Base-by-base conservation (phyloP, 371 early-diverging fungal genomes). In the Mucor saturninus region DNA sequence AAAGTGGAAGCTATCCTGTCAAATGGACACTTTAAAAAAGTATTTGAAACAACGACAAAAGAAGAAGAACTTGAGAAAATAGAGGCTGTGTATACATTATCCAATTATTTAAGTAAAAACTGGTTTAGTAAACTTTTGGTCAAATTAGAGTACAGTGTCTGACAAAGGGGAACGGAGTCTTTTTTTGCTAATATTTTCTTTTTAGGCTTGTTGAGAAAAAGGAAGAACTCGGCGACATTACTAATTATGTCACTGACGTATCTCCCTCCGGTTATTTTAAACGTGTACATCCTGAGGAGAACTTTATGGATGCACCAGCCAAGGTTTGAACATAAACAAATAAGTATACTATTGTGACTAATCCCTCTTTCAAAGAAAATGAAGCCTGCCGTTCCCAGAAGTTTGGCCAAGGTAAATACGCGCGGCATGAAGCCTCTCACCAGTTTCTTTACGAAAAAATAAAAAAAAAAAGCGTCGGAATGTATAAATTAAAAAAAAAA, bases 361-460 rank as follows among this genome's bases (percentile, higher is more conserved):
- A 46, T 42, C 39, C 11, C 39, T 38, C 39, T 11, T 15, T 5
- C 43, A 15, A 39, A 59, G 56, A 65, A 66, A 65, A 56, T 56
- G 56, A 68, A 63, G 38, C 49, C 59, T 15, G 63, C 54, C 1
- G 62, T 67, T 28, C 70, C 70, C 1, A 51, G 70, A 39, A 67
- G 61, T 54, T 50, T 71, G 37, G 58, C 71, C 9, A 71, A 71
- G 30, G 68, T 71, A 10, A 64, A 71, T 40, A 68, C 68, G 13
- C 59, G 48, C 26, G 71, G 71, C 21, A 67, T 67, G 68, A 71
- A 71, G 30, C 51, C 68, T 28, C 48, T 71, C 9, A 67, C 68
- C 13, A 67, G 54, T 40, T 71, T 67, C n/a, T 71, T 71, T 31
- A 26, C 64, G 6, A 63, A 61, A 28, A 61, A 61, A 52, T 52